These are phyloP conservation scores for Penicillium lividum DNA, from an alignment of 495 filamentous ascomycete genomes.

Conservation along the genomic window DNA sequence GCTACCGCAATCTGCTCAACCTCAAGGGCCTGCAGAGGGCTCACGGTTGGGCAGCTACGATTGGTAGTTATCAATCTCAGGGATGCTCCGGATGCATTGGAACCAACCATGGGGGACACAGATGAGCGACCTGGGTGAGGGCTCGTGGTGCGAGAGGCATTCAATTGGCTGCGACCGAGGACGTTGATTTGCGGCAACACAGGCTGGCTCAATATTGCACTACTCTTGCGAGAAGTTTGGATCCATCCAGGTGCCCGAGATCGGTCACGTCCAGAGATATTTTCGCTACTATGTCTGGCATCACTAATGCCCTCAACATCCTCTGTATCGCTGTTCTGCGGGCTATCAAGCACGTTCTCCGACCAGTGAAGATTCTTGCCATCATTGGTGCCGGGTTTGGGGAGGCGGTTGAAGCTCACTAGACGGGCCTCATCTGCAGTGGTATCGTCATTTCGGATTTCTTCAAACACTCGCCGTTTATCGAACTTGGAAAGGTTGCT, in stretches of 20 bases:
- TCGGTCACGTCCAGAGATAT: constrained; percentile 53
- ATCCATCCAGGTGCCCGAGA: constrained; percentile 50
- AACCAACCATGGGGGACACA: constrained; percentile 40
- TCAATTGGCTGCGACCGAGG: constrained; percentile 38
- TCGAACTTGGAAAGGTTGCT: constrained; percentile 89
- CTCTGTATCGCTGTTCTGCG: constrained; percentile 69
- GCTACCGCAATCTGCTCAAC: constrained; percentile 83
- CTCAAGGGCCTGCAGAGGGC: constrained; percentile 82
- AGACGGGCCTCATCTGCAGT: constrained; percentile 86
- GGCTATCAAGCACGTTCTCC: constrained; percentile 82
- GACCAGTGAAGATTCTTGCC: constrained; percentile 90
- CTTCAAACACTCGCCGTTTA: constrained; percentile 82
- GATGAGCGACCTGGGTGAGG: constrained; percentile 41
- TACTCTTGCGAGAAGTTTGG: constrained; percentile 65
- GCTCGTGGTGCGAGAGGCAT: constrained; percentile 45
- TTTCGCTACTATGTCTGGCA: constrained; percentile 56
- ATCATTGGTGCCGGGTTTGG: constrained; percentile 74
- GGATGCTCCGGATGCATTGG: constrained; percentile 34
- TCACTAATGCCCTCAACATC: constrained; percentile 57
- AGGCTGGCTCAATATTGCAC: constrained; percentile 45
- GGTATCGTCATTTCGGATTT: constrained; percentile 83
- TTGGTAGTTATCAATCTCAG: constrained; percentile 60
- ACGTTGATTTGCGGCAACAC: constrained; percentile 38
- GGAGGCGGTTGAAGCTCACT: constrained; percentile 81
- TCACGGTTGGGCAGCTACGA: constrained; percentile 75